Percentiles rank a stretch among this genome's conserved stretches.
These are phyloP conservation scores for Coemansia sp. DNA, from an alignment of 371 early-diverging fungal genomes.

Conservation along the genomic window DNA sequence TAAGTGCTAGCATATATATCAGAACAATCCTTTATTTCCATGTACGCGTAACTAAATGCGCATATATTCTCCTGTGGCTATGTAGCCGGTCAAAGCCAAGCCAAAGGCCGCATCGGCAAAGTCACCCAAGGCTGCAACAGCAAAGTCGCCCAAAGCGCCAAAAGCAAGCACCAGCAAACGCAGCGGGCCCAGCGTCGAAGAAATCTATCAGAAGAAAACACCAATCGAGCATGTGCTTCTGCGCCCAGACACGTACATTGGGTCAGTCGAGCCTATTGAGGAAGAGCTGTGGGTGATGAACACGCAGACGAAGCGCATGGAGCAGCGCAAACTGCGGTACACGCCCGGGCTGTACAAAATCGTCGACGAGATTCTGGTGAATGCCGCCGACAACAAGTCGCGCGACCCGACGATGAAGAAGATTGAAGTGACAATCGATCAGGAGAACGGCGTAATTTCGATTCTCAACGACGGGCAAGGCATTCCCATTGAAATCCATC, in stretches of 20 bases:
- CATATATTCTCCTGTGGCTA: not conserved
- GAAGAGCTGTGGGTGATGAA: constrained; percentile 90
- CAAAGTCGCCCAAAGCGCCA: not conserved
- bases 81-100: constrained; percentile 35
- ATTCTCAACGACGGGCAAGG: constrained; percentile 98
- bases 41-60: not conserved
- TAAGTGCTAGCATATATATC: constrained; percentile 12
- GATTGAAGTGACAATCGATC: constrained; percentile 92
- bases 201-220: constrained; percentile 98
- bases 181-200: constrained; percentile 64
- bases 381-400: constrained; percentile 94
- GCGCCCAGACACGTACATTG: constrained; percentile 99
- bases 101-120: not conserved
- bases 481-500: constrained; percentile 96
- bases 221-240: constrained; percentile 99
- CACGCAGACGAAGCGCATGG: constrained; percentile 65
- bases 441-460: constrained; percentile 78
- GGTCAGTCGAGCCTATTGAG: constrained; percentile 88
- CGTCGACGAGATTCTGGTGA: constrained; percentile 99
- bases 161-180: not conserved
- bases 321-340: constrained; percentile 72
- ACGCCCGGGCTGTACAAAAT: constrained; percentile 99
- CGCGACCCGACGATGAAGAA: constrained; percentile 92
- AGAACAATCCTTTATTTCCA: not conserved
- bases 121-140: not conserved